These are phyloP conservation scores for Lizonia empirigonia DNA, from an alignment of 2,329 filamentous ascomycete genomes.

Conservation along the genomic window DNA sequence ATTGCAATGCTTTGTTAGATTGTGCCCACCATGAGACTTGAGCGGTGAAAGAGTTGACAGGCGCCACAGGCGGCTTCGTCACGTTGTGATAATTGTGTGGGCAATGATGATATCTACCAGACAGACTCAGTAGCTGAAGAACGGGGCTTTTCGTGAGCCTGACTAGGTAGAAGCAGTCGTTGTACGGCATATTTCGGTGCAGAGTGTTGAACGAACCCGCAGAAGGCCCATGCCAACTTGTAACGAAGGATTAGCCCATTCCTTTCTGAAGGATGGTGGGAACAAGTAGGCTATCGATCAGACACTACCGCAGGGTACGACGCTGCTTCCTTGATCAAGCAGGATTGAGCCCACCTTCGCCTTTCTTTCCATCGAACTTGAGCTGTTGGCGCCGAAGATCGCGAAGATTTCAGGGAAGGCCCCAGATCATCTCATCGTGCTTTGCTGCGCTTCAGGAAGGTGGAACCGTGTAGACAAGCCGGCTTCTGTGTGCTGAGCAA, in stretches of 20 bases:
- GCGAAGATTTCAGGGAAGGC: background rate
- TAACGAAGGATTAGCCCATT: background rate
- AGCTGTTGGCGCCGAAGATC: constrained; percentile 1
- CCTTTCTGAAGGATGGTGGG: background rate
- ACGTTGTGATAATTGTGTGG: background rate
- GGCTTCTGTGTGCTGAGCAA: constrained; percentile 2
- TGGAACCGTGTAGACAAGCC: background rate
- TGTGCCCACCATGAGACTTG: background rate
- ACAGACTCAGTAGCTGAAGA: background rate
- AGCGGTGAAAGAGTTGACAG: background rate
- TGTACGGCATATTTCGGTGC: constrained; percentile 8
- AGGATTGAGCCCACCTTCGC: background rate
- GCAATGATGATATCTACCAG: background rate
- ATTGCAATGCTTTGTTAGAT: background rate
- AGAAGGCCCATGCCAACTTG: constrained; percentile 1
- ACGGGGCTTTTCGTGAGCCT: background rate
- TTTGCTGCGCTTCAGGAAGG: constrained; percentile 7
- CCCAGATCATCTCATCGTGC: background rate
- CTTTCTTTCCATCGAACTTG: background rate
- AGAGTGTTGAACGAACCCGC: background rate
- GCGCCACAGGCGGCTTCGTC: background rate
- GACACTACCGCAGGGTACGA: background rate
- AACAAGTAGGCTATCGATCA: background rate
- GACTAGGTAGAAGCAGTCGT: constrained; percentile 2
- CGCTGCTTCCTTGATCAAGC: background rate